Base-by-base conservation (phyloP, 176 grass and related monocot species). In the sorghum (Sorghum bicolor) region DNA sequence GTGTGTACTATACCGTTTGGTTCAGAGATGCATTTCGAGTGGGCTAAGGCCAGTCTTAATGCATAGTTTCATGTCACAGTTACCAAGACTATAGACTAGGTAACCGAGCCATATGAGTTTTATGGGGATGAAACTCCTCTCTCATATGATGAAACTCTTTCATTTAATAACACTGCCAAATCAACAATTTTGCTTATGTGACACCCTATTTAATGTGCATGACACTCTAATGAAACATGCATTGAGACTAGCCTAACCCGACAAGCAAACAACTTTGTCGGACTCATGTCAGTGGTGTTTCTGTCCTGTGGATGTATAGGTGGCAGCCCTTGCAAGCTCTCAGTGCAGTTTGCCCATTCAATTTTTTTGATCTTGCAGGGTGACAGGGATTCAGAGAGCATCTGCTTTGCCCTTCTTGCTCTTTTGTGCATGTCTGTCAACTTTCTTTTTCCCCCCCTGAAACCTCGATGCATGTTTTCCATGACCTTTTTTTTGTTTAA, bases 331-430 rank as follows among this genome's bases (percentile, higher is more conserved):
- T 44, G 58, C 68, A 78, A 67, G 40, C 0, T 55, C 65, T 2
- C 8, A 57, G 47, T 73, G 67, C 75, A 88, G 81, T 62, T 75
- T 25, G 8, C 55, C 76, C 61, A 68, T 75, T 74, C 44, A 68
- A 29, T n/a, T 79, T 84, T 66, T 30, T 67, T 84, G 69, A 67
- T 84, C 68, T 80, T 47, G 37, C 76, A 76, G 76, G 70, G 76
- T 17, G 70, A 36, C 39, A 66, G 39, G 19, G 77, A 67, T 80
- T 80, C 62, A 66, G 73, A 63, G 86, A 66, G 86, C 83, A 84
- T 80, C 87, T 60, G 37, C 47, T 89, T 84, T 80, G 76, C 62
- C 69, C 79, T 68, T 83, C 20, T 32, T n/a, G n/a, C 38, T 25
- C 63, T 67, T 30, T 47, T 68, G 67, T 80, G 45, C 81, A 61